Evolutionary conservation across 208 protist genomes (phyloP), one percentile per base, ranked within the genome.

Genomic region (Crithidia brevicula): DNA sequence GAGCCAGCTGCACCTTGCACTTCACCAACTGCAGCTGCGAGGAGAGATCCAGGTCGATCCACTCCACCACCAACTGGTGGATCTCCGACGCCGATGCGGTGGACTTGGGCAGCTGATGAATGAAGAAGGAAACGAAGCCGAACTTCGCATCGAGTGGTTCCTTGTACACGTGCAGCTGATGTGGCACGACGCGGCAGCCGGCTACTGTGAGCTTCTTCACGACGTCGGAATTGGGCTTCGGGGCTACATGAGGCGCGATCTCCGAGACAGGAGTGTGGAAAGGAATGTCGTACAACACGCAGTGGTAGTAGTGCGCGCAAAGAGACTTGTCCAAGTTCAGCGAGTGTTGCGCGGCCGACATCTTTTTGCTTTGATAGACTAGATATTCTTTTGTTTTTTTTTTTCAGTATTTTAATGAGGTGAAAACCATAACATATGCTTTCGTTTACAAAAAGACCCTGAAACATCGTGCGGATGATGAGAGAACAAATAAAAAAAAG

Each of bases 141-240:
- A 95, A 93, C 67, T 95, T 95, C 16, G 16, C 52, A 20, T 77
- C 56, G 33, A 95, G 80, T 0, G 79, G 56, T 46, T 95, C 89
- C 73, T 95, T 95, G 75, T 89, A 95, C 31, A 89, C 70, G 52
- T 92, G 83, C 53, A 95, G 76, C 43, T 81, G 82, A 36, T 91
- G 85, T 9, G 86, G 87, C 54, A 93, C 83, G 65, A 93, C 59
- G 16, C 69, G 76, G 61, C 70, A 81, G 11, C 80, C 77, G 9
- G 60, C 38, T 3, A 4, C 33, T 1, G 57, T 33, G 8, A 95
- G 79, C 15, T 70, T 18, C 50, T 56, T 56, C n/a, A 93, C 82
- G 15, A 65, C 40, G 20, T 51, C 40, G 15, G 81, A 83, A 4
- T 78, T 61, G 1, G 51, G 38, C 33, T 74, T 45, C 5, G 85